phyloP scores from a whole-genome alignment of 1,284 basidiomycete species.

The Melampsora larici-populina region DNA sequence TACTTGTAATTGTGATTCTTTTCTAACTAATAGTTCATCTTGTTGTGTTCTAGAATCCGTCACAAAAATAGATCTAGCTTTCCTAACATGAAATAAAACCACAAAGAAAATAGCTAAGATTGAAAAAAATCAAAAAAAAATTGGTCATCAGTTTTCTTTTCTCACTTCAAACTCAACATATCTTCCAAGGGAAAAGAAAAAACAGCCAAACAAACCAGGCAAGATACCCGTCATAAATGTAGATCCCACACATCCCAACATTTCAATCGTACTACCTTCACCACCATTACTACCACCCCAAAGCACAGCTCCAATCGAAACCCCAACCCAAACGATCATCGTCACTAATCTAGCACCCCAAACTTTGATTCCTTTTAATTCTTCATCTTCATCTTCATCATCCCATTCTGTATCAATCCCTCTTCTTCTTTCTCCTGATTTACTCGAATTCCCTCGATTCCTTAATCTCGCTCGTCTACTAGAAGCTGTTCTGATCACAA shows the following conservation, averaged over 20 bases:
- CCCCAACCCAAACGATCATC: conserved; percentile 39
- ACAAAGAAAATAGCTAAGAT: conserved; percentile 49
- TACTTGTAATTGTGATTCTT: conserved; percentile 17
- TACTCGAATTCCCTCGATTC: background rate
- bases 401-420: conserved; percentile 36
- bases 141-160: background rate
- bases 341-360: conserved; percentile 39
- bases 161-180: background rate
- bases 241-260: conserved; percentile 45
- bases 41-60: conserved; percentile 2
- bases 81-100: conserved; percentile 51
- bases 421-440: conserved; percentile 27
- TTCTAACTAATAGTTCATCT: conserved; percentile 6
- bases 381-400: conserved; percentile 40
- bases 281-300: conserved; percentile 41
- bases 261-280: conserved; percentile 46
- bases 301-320: conserved; percentile 32
- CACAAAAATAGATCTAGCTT: conserved; percentile 49
- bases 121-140: background rate
- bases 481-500: conserved; percentile 32
- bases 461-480: conserved; percentile 28
- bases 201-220: conserved; percentile 44
- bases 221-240: conserved; percentile 47
- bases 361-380: conserved; percentile 16
- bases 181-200: background rate